Base-by-base conservation (phyloP, 768 basidiomycete genomes). In the Leccinum incarnatum region DNA sequence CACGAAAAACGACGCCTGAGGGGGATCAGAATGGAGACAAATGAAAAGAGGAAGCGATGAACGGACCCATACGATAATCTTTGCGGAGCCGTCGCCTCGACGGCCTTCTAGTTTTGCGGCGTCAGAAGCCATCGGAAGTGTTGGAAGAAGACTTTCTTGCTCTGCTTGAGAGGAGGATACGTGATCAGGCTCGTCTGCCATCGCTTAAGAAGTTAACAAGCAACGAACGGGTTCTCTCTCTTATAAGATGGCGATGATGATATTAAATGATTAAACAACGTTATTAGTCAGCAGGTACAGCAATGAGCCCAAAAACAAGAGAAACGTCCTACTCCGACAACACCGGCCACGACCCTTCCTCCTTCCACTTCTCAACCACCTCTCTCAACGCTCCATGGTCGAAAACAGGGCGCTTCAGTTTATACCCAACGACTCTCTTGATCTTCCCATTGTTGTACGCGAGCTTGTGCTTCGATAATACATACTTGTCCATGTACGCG, bases 311-410 rank as follows among this genome's bases (percentile, higher is more conserved):
- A 42, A 53, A 64, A 58, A 60, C 36, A 61, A 57, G 53, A 55
- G 55, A 53, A 11, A 45, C 19, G 7, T 17, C 15, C 37, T 42
- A 42, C n/a, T 42, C 63, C 51, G 32, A 32, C 32, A 74, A 37
- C 51, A 59, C 61, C 12, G 73, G 72, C 72, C 72, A 73, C 0
- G 73, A 58, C 42, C 86, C 84, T 65, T 94, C 92, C 14, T 73
- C 84, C 69, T 88, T 91, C 85, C 88, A 93, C 70, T 88, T 88
- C 65, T 88, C 86, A 34, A 94, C 81, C 30, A 91, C 78, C 57
- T 93, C 90, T 66, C 78, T 75, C 54, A 94, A 69, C 7, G 81
- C 76, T 17, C 84, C 84, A 49, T 81, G 81, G 65, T 78, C 79
- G 67, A 93, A 85, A 36, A 79, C 65, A 1, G 93, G 90, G 34